Percentiles rank a stretch among this genome's conserved stretches.
Conservation (phyloP, 1,139 yeast genomes). For the Candida anutae region DNA sequence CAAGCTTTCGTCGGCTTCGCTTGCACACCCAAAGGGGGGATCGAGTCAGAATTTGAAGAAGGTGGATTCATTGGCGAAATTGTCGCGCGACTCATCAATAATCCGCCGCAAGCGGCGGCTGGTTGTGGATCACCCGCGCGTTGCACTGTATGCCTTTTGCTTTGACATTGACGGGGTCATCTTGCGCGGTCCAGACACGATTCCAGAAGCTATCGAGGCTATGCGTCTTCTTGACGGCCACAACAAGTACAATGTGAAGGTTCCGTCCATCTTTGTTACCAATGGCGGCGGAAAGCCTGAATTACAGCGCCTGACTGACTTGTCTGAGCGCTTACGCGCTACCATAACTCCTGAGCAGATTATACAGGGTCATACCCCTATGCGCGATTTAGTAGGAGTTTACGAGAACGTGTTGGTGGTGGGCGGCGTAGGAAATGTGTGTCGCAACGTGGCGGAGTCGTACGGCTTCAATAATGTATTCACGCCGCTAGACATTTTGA, state of each 20-base stretch:
- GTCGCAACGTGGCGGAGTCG: conserved; percentile 68
- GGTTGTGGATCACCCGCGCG: conserved; percentile 58
- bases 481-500: conserved; percentile 72
- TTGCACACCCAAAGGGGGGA: conserved; percentile 18
- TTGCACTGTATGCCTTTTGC: conserved; percentile 80
- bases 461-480: conserved; percentile 72
- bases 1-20: conserved; percentile 35
- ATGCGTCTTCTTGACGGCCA: conserved; percentile 64
- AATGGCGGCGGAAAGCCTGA: conserved; percentile 89
- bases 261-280: conserved; percentile 82
- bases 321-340: conserved; percentile 51
- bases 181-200: conserved; percentile 70
- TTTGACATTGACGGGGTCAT: conserved; percentile 85
- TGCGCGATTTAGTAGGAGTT: conserved; percentile 63
- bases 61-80: conserved; percentile 42
- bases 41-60: conserved; percentile 40
- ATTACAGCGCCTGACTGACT: conserved; percentile 58
- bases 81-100: conserved; percentile 45
- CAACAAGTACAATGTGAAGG: conserved; percentile 68
- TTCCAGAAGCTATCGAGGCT: conserved; percentile 71
- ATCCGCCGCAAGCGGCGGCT: conserved; percentile 43
- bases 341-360: conserved; percentile 67
- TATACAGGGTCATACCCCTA: conserved; percentile 86
- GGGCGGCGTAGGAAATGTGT: conserved; percentile 81
- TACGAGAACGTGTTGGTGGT: conserved; percentile 71